phyloP scores from a whole-genome alignment of 257 asterid species.

The Phtheirospermum japonicum region DNA sequence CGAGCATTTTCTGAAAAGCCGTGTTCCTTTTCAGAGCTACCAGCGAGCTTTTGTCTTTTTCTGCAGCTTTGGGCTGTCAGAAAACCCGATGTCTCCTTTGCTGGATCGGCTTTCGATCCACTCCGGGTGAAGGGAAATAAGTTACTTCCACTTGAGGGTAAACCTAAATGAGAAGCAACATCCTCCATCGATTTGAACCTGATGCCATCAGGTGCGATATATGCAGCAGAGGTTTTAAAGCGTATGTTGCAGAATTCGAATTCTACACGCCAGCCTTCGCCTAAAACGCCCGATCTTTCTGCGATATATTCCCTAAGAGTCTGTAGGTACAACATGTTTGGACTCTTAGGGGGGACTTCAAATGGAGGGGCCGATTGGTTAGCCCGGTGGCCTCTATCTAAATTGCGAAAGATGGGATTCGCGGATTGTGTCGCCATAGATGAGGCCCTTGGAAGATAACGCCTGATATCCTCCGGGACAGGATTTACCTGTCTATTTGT shows the following conservation, averaged over 20 bases:
- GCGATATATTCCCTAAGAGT: constrained; percentile 61
- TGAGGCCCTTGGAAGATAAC: constrained; percentile 37
- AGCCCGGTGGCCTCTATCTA: constrained; percentile 33
- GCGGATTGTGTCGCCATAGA: constrained; percentile 25
- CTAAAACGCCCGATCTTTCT: constrained; percentile 62
- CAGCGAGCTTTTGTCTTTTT: constrained; percentile 37
- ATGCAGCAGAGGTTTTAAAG: constrained; percentile 57
- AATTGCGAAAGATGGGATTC: constrained; percentile 32
- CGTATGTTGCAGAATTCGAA: constrained; percentile 51
- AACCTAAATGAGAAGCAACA: constrained; percentile 73
- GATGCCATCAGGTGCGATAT: constrained; percentile 69
- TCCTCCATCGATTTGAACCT: constrained; percentile 67
- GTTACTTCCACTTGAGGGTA: constrained; percentile 40
- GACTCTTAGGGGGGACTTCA: constrained; percentile 36
- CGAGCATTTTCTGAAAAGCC: constrained; percentile 22
- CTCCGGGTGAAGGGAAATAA: constrained; percentile 32
- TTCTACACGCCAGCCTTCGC: constrained; percentile 84
- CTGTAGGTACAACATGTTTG: constrained; percentile 56
- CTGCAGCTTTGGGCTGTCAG: constrained; percentile 34
- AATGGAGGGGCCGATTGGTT: constrained; percentile 31
- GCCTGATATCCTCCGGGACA: constrained; percentile 32
- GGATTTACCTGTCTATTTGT: constrained; percentile 35
- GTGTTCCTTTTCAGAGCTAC: constrained; percentile 26
- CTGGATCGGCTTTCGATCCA: constrained; percentile 33
- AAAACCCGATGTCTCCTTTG: constrained; percentile 43